These are phyloP conservation scores for Calonectria henricotiae DNA, from an alignment of 2,329 filamentous ascomycete species.

Conservation along the genomic window DNA sequence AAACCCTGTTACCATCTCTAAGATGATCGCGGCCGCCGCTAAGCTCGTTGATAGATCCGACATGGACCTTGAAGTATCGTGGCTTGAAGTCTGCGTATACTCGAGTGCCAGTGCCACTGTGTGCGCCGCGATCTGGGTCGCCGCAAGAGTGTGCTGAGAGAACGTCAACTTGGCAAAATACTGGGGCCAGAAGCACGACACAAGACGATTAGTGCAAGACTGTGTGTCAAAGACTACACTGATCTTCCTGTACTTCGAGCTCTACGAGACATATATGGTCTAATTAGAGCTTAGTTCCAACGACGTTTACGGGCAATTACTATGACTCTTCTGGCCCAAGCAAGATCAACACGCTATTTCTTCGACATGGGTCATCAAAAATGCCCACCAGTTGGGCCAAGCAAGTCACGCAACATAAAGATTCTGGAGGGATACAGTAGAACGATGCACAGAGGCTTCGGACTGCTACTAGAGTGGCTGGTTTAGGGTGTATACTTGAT, in stretches of 20 bases:
- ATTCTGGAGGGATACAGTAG: slow-evolving; percentile 9
- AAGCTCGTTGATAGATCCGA: slow-evolving; percentile 15
- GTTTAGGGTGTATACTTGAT: background rate
- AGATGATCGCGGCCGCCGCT: slow-evolving; percentile 8
- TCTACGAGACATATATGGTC: background rate
- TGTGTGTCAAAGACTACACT: slow-evolving; percentile 8
- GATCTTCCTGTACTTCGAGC: slow-evolving; percentile 3
- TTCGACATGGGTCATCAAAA: slow-evolving; percentile 8
- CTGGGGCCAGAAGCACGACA: slow-evolving; percentile 6
- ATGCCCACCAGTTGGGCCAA: background rate
- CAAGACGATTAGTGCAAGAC: slow-evolving; percentile 4
- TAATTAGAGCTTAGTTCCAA: slow-evolving; percentile 2
- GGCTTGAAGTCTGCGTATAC: slow-evolving; percentile 16
- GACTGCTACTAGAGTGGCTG: slow-evolving; percentile 1
- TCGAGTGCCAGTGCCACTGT: slow-evolving; percentile 7
- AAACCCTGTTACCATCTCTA: slow-evolving; percentile 10
- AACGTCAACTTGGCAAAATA: slow-evolving; percentile 5
- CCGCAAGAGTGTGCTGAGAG: slow-evolving; percentile 3
- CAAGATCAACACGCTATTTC: background rate
- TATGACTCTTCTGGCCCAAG: slow-evolving; percentile 5
- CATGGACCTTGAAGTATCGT: slow-evolving; percentile 11
- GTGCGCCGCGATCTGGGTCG: slow-evolving; percentile 5
- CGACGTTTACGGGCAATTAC: slow-evolving; percentile 6
- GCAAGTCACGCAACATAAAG: background rate
- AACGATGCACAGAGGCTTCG: slow-evolving; percentile 3